Evolutionary conservation across 2,329 filamentous ascomycete species (phyloP), one percentile per base, ranked within the genome.

Genomic region (Fusarium sp.): DNA sequence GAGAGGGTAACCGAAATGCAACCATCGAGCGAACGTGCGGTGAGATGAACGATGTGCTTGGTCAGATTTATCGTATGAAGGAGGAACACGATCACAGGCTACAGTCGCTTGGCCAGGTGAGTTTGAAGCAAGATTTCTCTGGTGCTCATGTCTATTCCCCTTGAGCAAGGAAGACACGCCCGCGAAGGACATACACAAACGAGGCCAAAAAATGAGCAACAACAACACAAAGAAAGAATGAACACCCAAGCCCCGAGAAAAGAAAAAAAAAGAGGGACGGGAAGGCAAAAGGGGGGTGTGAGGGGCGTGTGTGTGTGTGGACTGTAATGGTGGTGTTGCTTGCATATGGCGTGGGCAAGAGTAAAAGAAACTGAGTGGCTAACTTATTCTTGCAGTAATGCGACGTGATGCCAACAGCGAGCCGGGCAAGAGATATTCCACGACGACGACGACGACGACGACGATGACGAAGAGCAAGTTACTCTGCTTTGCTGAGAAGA

Each of bases 1-100:
- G 81, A 43, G 91, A 95, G 76, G 89, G 89, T 58, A 90, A 90
- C 75, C 86, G 89, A 49, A 82, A 81, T 61, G 89, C 89, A 47
- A 88, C 90, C 49, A 90, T 96, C 73, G 85, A 88, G 73, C 84
- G 86, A 64, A 86, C 93, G 57, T 82, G 88, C 65, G 77, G 79
- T 49, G 91, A 93, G 68, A 91, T 94, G 74, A 73, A 77, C 41
- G 84, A 88, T 53, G 83, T 96, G 62, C 71, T 81, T 62, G 78
- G 75, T 57, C 89, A 93, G 75, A 82, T 88, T 66, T 56, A 75
- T 38, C 77, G 76, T 45, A 79, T 88, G 72, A 69, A 69, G 43
- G 61, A 75, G 66, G 70, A 80, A 63, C 74, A 82, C 70, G 53
- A 69, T 69, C 58, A 66, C 21, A 73, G 71, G 70, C 73, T 72